Evolutionary conservation across 345 rosid genomes (phyloP), one percentile per base, ranked within the genome.

Genomic region (Eutrema heterophyllum): DNA sequence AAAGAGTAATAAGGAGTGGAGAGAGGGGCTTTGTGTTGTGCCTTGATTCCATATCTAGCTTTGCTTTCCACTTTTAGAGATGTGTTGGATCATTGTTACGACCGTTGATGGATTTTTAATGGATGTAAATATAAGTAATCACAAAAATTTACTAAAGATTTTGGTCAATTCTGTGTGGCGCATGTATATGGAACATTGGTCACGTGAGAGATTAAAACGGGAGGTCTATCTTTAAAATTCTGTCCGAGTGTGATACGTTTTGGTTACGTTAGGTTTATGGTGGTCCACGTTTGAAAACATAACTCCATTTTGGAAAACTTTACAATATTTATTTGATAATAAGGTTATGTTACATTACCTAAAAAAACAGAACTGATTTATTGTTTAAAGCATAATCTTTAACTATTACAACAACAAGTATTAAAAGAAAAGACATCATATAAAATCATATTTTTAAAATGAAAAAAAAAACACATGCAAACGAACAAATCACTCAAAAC

Each of bases 1-100:
- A 86, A 87, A 81, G 93, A 81, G 79, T 86, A 75, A 36, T 13
- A 18, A 36, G 12, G 45, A 16, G 43, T 21, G 24, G 64, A 36
- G 29, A 58, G 43, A 56, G 8, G 33, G 61, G 6, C 27, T 9
- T 58, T 36, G 45, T 58, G 64, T 38, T 5, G 30, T 10, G 64
- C 10, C 64, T 58, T 58, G 30, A 58, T 21, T 58, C 5, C 9
- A 57, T 58, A 15, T 18, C 46, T 38, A 58, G 45, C 64, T 38
- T 57, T 58, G 15, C 46, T 11, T 38, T 58, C 64, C 46, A 15
- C 38, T 32, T 58, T 18, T 58, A 21, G 4, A 21, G 64, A 16
- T 59, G 46, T 39, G 5, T 36, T 36, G 15, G 64, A 12, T 21
- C 48, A 58, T 35, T 57, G 27, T 57, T 36, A 55, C 60, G 39